These are phyloP conservation scores for Microcyclospora pomicola DNA, from an alignment of 2,329 filamentous ascomycete species.

Conservation along the genomic window DNA sequence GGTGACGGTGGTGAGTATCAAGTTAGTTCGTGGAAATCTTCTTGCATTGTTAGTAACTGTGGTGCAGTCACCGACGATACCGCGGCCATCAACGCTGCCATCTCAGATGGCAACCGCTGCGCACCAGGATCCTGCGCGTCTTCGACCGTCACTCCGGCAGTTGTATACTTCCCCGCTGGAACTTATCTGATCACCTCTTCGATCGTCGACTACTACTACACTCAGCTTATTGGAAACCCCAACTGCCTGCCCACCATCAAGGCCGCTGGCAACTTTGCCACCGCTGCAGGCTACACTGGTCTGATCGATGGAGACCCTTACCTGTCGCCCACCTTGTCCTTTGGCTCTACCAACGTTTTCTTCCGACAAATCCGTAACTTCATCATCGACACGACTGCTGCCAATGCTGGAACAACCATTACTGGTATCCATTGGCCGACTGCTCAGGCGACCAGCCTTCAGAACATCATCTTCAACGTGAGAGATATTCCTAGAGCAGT, in stretches of 20 bases:
- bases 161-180: conserved; percentile 45
- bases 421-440: conserved; percentile 35
- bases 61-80: conserved; percentile 37
- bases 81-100: conserved; percentile 37
- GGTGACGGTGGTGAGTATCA: conserved; percentile 25
- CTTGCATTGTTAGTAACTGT: no score
- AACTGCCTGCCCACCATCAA: conserved; percentile 42
- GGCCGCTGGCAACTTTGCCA: conserved; percentile 27
- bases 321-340: conserved; percentile 24
- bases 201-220: conserved; percentile 51
- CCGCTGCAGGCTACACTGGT: conserved; percentile 36
- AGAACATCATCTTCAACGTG: conserved; percentile 33
- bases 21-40: no score
- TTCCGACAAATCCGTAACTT: conserved; percentile 53
- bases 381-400: conserved; percentile 34
- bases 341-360: conserved; percentile 45
- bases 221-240: conserved; percentile 48
- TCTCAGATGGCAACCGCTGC: conserved; percentile 28
- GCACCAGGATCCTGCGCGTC: conserved; percentile 27
- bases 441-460: conserved; percentile 32
- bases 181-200: conserved; percentile 43
- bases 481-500: conserved; percentile 29
- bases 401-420: conserved; percentile 29
- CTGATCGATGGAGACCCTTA: conserved; percentile 46
- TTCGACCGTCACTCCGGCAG: conserved; percentile 38